phyloP scores from a whole-genome alignment of 2,329 filamentous ascomycete genomes.

The Calonectria multiphialidica region DNA sequence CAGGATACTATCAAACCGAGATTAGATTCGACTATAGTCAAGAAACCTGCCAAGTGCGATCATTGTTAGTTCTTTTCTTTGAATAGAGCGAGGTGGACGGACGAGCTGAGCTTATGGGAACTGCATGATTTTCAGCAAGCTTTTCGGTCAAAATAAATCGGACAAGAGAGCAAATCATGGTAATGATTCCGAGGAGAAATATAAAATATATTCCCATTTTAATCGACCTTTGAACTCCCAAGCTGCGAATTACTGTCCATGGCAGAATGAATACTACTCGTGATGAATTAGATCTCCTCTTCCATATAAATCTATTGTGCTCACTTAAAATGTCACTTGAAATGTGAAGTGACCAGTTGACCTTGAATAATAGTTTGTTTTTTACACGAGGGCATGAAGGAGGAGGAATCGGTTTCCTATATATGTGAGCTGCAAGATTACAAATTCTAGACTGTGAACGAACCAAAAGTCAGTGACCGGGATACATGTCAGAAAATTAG shows the following conservation, averaged over 20 bases:
- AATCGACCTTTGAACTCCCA: not conserved
- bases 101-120: not conserved
- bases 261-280: constrained; percentile 4
- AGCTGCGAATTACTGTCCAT: not conserved
- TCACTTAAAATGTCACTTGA: not conserved
- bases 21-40: constrained; percentile 3
- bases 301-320: not conserved
- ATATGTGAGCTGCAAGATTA: too few species aligned
- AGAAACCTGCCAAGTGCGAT: not conserved
- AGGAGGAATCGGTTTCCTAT: not conserved
- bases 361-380: not conserved
- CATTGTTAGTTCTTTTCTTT: not conserved
- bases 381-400: not conserved
- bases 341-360: not conserved
- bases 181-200: constrained; percentile 1
- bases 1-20: not conserved
- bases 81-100: not conserved
- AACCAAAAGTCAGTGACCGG: not conserved
- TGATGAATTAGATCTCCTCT: not conserved
- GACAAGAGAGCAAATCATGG: not conserved
- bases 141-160: not conserved
- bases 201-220: constrained; percentile 1
- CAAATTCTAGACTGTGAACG: too few species aligned
- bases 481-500: not conserved
- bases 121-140: not conserved